Base-by-base conservation (phyloP, 352 stramenopile genomes). In the Globisporangium rhizosaccharum region DNA sequence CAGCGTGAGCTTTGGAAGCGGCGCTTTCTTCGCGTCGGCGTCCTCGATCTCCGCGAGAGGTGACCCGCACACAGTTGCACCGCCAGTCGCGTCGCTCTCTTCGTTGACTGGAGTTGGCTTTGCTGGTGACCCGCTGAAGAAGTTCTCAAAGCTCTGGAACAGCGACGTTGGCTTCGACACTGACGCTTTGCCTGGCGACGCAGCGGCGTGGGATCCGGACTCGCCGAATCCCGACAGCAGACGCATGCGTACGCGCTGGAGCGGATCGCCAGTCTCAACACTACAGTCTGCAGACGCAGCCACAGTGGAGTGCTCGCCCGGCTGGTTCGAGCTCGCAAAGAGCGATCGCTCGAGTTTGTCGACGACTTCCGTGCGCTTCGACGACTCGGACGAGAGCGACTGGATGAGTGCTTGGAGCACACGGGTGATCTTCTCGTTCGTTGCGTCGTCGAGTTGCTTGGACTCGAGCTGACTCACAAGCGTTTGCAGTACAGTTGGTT, bases 1-100 rank as follows among this genome's bases (percentile, higher is more conserved):
- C 8, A 90, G 57, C 1, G 81, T 74, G 17, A 87, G 52, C 47
- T 88, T 90, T 3, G 70, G 63, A n/a, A 47, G 48, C n/a, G 30
- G 25, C 3, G 15, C 0, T 36, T 50, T 55, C 17, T 11, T 47
- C 5, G 46, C 30, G 2, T 66, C 41, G 14, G 68, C 41, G 36
- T 36, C 9, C 37, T 36, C 17, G 4, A 45, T 62, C 36, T 57
- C 59, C 44, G 26, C 15, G 15, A 48, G 14, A 23, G 41, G 25
- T 18, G 45, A 66, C 20, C 45, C 39, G 28, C 15, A 36, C 11
- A 26, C 15, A n/a, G 14, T 17, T 14, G 41, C 41, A 46, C 14
- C 20, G 4, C 3, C 2, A 2, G 49, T 42, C 9, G 17, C 2
- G 12, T 18, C 14, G 15, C 11, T 12, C 15, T 51, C 25, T 23